Evolutionary conservation across 2,329 filamentous ascomycete genomes (phyloP).

Genomic region (Lithohypha guttulata): DNA sequence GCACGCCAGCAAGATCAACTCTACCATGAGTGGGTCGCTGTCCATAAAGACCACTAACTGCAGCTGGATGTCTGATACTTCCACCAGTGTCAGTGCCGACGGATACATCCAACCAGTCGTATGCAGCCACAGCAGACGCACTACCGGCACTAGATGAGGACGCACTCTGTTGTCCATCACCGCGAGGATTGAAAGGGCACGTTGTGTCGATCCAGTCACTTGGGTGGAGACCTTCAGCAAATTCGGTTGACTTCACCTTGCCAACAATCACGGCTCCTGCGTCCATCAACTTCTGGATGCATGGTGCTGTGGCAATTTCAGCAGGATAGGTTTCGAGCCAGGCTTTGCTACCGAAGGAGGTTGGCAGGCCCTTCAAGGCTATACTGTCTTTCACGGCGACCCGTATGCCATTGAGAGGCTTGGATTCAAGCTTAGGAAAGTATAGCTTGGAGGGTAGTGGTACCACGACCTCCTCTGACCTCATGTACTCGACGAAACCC

Average conservation of each 20-base stretch:
- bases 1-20: slow-evolving; percentile 37
- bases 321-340: slow-evolving; percentile 13
- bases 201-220: slow-evolving; percentile 27
- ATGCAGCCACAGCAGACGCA: slow-evolving; percentile 24
- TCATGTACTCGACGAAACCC: slow-evolving; percentile 4
- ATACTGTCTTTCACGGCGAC: slow-evolving; percentile 19
- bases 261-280: slow-evolving; percentile 18
- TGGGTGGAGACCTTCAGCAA: slow-evolving; percentile 16
- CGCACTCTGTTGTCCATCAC: slow-evolving; percentile 28
- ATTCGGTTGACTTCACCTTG: slow-evolving; percentile 17
- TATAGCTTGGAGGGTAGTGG: slow-evolving; percentile 16
- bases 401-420: slow-evolving; percentile 14
- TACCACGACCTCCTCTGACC: slow-evolving; percentile 5
- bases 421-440: slow-evolving; percentile 4
- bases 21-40: slow-evolving; percentile 38
- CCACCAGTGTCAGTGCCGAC: slow-evolving; percentile 28
- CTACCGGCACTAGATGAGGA: slow-evolving; percentile 23
- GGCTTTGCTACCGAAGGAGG: slow-evolving; percentile 15
- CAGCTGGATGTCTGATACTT: slow-evolving; percentile 38
- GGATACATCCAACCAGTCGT: slow-evolving; percentile 27
- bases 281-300: slow-evolving; percentile 16
- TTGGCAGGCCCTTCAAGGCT: slow-evolving; percentile 14
- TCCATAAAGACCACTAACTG: slow-evolving; percentile 35
- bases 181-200: slow-evolving; percentile 30
- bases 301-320: slow-evolving; percentile 14